Conservation (phyloP, 2,329 filamentous ascomycete genomes). For the Graphilbum sp. region DNA sequence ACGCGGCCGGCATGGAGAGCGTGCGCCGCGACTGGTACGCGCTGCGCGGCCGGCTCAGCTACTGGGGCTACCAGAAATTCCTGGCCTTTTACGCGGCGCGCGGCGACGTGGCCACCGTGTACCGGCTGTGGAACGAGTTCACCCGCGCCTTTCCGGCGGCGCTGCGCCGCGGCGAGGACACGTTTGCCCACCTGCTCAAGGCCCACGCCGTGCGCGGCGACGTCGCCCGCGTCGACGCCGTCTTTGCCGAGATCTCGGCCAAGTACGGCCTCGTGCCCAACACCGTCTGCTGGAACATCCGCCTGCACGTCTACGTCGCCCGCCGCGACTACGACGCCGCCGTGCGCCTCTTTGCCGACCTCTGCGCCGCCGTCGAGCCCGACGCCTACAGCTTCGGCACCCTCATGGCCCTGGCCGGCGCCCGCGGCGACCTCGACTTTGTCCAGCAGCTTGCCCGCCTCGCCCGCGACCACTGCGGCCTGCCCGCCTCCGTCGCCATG, state of each 20-base stretch:
- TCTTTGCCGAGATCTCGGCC: slow-evolving; percentile 44
- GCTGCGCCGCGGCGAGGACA: slow-evolving; percentile 14
- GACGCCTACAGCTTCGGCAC: slow-evolving; percentile 52
- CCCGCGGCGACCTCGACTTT: slow-evolving; percentile 55
- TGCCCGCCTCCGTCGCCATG: slow-evolving; percentile 40
- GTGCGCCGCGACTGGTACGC: slow-evolving; percentile 32
- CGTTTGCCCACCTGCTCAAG: slow-evolving; percentile 45
- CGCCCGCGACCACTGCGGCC: slow-evolving; percentile 31
- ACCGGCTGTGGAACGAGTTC: slow-evolving; percentile 28
- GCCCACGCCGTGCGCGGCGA: slow-evolving; percentile 57
- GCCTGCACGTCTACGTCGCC: slow-evolving; percentile 55
- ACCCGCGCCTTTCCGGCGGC: slow-evolving; percentile 15
- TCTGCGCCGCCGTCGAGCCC: slow-evolving; percentile 34
- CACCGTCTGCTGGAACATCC: slow-evolving; percentile 53
- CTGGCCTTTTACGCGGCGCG: slow-evolving; percentile 29
- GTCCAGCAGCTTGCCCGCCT: slow-evolving; percentile 48
- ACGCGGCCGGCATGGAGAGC: slow-evolving; percentile 23
- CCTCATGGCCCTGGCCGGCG: slow-evolving; percentile 55
- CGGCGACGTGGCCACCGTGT: slow-evolving; percentile 29
- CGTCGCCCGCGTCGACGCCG: slow-evolving; percentile 35
- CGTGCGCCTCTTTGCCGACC: slow-evolving; percentile 43
- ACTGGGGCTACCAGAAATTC: slow-evolving; percentile 30
- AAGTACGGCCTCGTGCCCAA: slow-evolving; percentile 42
- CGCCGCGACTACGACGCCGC: slow-evolving; percentile 51
- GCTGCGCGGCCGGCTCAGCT: slow-evolving; percentile 21